Conservation (phyloP, 2,329 filamentous ascomycete species). For the Chaetomium sp. region DNA sequence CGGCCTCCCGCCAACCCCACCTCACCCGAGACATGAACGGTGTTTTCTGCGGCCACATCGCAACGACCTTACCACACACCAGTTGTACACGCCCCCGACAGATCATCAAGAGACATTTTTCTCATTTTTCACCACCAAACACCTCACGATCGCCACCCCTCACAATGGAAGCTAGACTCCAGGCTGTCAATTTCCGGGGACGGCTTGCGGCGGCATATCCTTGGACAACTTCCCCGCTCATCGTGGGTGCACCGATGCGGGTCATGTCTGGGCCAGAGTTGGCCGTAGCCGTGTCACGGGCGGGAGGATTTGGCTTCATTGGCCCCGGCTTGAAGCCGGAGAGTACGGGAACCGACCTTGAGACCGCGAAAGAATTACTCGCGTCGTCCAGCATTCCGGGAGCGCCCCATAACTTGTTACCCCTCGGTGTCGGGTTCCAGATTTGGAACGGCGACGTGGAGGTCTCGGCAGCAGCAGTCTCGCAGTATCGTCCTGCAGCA, state of each 20-base stretch:
- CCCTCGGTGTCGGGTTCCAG: conserved; percentile 43
- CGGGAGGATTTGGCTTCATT: conserved; percentile 58
- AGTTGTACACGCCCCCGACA: background rate
- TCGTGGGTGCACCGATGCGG: conserved; percentile 63
- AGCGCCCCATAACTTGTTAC: conserved; percentile 26
- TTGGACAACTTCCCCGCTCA: conserved; percentile 52
- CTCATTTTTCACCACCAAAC: background rate
- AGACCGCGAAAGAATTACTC: conserved; percentile 22
- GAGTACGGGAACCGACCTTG: conserved; percentile 28
- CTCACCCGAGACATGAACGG: background rate
- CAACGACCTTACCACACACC: too few species aligned
- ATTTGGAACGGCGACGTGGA: conserved; percentile 38
- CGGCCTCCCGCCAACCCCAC: background rate
- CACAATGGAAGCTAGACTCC: conserved; percentile 3
- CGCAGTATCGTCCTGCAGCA: conserved; percentile 31
- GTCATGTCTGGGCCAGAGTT: conserved; percentile 50
- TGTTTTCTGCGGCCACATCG: too few species aligned
- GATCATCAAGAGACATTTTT: background rate
- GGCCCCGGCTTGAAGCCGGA: conserved; percentile 33
- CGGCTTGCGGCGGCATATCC: conserved; percentile 29
- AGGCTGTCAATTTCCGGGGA: conserved; percentile 4
- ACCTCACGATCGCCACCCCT: background rate
- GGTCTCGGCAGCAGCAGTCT: conserved; percentile 27
- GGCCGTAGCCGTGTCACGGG: conserved; percentile 59
- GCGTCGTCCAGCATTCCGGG: conserved; percentile 12